Evolutionary conservation across 305 asterid species (phyloP).

Genomic region (Ilex paraguariensis): DNA sequence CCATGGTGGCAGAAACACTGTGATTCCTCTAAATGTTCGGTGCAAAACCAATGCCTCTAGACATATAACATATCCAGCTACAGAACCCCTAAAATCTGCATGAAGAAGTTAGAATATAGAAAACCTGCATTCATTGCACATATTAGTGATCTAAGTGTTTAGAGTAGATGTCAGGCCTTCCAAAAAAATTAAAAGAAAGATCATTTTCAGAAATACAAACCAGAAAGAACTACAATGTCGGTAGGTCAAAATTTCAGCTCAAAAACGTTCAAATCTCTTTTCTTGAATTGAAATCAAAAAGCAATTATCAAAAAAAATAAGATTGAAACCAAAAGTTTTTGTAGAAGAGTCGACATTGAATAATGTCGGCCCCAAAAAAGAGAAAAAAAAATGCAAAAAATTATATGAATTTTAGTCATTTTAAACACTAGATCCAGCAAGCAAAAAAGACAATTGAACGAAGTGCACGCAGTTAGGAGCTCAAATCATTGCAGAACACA

Average conservation of each 20-base stretch:
- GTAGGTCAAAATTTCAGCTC: background rate
- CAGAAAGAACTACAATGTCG: too few relatives aligned
- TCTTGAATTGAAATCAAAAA: background rate
- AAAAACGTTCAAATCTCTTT: conserved; percentile 6
- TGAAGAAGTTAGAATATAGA: background rate
- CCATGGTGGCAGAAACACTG: conserved; percentile 35
- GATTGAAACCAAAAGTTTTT: background rate
- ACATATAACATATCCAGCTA: conserved; percentile 17
- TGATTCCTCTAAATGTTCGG: conserved; percentile 7
- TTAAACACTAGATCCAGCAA: conserved; percentile 26
- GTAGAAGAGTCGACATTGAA: background rate
- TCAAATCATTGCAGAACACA: conserved; percentile 1
- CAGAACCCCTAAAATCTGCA: conserved; percentile 17
- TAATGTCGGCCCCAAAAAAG: background rate
- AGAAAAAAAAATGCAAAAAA: background rate
- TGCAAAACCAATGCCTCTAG: conserved; percentile 12
- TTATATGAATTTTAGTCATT: background rate
- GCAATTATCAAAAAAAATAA: background rate
- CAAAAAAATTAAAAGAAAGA: too few relatives aligned
- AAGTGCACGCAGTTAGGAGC: conserved; percentile 14
- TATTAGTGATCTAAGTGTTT: too few relatives aligned
- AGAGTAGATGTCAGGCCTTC: too few relatives aligned
- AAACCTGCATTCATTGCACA: background rate
- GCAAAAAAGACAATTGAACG: conserved; percentile 7
- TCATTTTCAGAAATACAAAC: background rate